These are phyloP conservation scores for Antrodiella citrinella DNA, from an alignment of 768 basidiomycete species.

Conservation along the genomic window DNA sequence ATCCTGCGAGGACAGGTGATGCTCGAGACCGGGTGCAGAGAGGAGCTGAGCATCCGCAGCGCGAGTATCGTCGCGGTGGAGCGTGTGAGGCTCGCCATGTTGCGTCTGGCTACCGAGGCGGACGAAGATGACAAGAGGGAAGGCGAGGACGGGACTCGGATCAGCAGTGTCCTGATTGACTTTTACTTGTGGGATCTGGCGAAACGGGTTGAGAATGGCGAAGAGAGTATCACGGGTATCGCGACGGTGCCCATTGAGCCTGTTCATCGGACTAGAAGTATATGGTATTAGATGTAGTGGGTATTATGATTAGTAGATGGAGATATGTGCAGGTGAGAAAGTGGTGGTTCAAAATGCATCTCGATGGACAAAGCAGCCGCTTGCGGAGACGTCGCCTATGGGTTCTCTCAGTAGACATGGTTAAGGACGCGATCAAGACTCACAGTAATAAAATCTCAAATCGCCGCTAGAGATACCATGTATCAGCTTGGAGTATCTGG, in stretches of 20 bases:
- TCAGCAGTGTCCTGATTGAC: slow-evolving; percentile 80
- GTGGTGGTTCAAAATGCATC: no score
- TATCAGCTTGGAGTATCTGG: not conserved
- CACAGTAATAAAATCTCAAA: no score
- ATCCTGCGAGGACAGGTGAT: slow-evolving; percentile 36
- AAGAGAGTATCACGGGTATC: slow-evolving; percentile 52
- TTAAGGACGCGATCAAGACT: no score
- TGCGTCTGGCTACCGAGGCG: slow-evolving; percentile 13
- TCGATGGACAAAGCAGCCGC: no score
- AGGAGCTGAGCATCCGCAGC: slow-evolving; percentile 75
- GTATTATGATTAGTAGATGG: not conserved
- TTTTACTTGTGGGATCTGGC: slow-evolving; percentile 90
- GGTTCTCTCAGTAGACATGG: no score
- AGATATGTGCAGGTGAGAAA: no score
- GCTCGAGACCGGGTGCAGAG: slow-evolving; percentile 48
- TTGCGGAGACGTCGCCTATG: no score
- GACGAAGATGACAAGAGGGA: not conserved
- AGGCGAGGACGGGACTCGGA: slow-evolving; percentile 8
- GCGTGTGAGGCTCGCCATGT: slow-evolving; percentile 55
- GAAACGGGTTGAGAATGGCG: slow-evolving; percentile 60
- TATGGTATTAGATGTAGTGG: slow-evolving; percentile 62
- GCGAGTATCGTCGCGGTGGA: slow-evolving; percentile 80
- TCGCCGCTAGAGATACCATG: no score
- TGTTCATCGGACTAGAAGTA: slow-evolving; percentile 72
- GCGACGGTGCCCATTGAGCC: slow-evolving; percentile 49